phyloP scores from a whole-genome alignment of 441 rosid genomes.

The Euphorbia schlechtendalii region DNA sequence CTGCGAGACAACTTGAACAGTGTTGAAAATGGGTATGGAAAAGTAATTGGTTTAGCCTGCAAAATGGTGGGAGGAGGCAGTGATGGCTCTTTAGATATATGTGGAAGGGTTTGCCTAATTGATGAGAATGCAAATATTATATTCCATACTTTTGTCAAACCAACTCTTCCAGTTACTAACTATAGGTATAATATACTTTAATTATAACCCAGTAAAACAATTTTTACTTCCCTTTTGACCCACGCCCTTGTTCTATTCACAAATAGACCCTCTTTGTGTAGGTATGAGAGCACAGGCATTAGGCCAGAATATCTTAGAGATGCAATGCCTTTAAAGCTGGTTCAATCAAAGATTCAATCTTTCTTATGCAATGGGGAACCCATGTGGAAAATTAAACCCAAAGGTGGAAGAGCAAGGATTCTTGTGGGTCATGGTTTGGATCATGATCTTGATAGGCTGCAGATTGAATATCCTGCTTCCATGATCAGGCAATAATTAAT shows the following conservation, averaged over 20 bases:
- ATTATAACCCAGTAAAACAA: no score
- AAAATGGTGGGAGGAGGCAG: conserved; percentile 94
- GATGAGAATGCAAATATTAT: conserved; percentile 66
- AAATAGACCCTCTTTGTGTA: no score
- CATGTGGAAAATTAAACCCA: conserved; percentile 81
- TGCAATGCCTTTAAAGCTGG: conserved; percentile 61
- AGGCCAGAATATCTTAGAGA: conserved; percentile 63
- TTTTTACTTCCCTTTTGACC: no score
- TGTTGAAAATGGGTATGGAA: conserved; percentile 37
- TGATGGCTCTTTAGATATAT: conserved; percentile 71
- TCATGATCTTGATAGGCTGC: conserved; percentile 63
- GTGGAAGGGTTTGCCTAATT: conserved; percentile 69
- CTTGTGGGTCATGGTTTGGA: conserved; percentile 86
- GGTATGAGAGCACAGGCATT: conserved; percentile 80
- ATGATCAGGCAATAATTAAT: conserved; percentile 62
- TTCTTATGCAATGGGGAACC: conserved; percentile 83
- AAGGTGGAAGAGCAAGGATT: conserved; percentile 73
- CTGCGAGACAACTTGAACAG: conserved; percentile 42
- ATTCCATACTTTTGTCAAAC: conserved; percentile 73
- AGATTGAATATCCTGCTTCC: conserved; percentile 67
- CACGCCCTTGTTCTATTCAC: no score
- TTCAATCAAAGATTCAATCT: conserved; percentile 70
- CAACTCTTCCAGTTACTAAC: conserved; percentile 59
- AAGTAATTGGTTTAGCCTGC: conserved; percentile 68
- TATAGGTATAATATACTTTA: conserved; percentile 82